phyloP scores from a whole-genome alignment of 176 grass and related monocot species.

The Cenchrus americanus region DNA sequence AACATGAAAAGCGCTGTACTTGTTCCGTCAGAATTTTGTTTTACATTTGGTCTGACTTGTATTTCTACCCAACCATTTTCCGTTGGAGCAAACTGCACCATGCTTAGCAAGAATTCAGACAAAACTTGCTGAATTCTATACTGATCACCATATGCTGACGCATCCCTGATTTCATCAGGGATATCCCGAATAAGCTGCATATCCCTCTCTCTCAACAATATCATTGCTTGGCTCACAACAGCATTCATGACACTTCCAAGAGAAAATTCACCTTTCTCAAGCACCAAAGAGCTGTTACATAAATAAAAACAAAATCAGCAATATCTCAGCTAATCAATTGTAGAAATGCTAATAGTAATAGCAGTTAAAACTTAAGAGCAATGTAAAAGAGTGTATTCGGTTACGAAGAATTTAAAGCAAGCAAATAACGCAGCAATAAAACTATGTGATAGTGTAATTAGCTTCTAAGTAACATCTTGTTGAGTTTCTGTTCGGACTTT shows the following conservation, averaged over 20 bases:
- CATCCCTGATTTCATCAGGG: slow-evolving; percentile 92
- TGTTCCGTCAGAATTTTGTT: slow-evolving; percentile 69
- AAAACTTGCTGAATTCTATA: slow-evolving; percentile 95
- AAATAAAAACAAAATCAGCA: slow-evolving; percentile 33
- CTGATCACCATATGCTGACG: slow-evolving; percentile 81
- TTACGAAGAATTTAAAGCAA: not conserved
- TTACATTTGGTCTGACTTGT: slow-evolving; percentile 81
- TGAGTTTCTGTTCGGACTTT: slow-evolving; percentile 25
- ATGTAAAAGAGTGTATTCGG: not conserved
- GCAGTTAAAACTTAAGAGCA: slow-evolving; percentile 24
- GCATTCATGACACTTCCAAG: slow-evolving; percentile 83
- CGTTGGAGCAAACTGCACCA: slow-evolving; percentile 76
- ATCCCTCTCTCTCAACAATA: slow-evolving; percentile 85
- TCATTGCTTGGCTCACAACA: slow-evolving; percentile 97
- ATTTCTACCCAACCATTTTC: slow-evolving; percentile 93
- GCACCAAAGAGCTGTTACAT: slow-evolving; percentile 69
- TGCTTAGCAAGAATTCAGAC: slow-evolving; percentile 86
- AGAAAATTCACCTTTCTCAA: slow-evolving; percentile 89
- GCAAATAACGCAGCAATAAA: not conserved
- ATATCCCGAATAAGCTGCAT: slow-evolving; percentile 95
- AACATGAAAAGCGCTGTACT: slow-evolving; percentile 68
- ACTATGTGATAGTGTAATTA: not conserved
- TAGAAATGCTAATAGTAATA: slow-evolving; percentile 16
- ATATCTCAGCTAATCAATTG: slow-evolving; percentile 21
- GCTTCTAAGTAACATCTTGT: not conserved